phyloP scores from a whole-genome alignment of 108 stramenopile species.

The Nannochloropsis gaditana region DNA sequence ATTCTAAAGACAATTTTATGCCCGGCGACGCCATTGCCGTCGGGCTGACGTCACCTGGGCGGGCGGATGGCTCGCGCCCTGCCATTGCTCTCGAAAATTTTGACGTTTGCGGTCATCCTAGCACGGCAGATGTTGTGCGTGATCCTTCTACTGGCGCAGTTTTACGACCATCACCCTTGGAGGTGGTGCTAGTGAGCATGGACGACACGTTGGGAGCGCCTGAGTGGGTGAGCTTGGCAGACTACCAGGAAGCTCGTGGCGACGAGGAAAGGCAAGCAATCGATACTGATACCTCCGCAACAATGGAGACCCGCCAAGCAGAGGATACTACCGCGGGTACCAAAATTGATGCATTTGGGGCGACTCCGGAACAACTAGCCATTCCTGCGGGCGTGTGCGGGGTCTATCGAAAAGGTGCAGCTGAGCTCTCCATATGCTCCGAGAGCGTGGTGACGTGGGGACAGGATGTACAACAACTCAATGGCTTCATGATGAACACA shows the following conservation, averaged over 20 bases:
- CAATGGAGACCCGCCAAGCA: background rate
- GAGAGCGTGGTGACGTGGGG: slow-evolving; percentile 1
- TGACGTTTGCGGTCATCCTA: background rate
- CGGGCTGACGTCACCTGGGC: background rate
- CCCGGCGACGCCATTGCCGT: background rate
- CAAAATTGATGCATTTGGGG: background rate
- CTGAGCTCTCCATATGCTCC: background rate
- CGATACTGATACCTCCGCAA: background rate
- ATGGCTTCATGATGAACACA: slow-evolving; percentile 16
- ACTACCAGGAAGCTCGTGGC: background rate
- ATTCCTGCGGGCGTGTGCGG: background rate
- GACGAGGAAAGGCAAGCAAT: background rate
- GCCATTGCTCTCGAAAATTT: background rate
- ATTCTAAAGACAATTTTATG: background rate
- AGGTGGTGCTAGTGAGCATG: slow-evolving; percentile 5
- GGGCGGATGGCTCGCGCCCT: background rate
- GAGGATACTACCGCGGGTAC: background rate
- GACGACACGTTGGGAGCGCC: background rate
- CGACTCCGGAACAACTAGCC: slow-evolving; percentile 2
- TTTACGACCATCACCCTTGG: background rate
- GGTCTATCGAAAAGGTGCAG: background rate
- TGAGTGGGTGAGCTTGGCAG: background rate
- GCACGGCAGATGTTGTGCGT: slow-evolving; percentile 10
- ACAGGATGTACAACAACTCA: background rate
- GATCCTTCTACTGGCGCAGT: background rate